These are phyloP conservation scores for Chrysosporium queenslandicum DNA, from an alignment of 2,329 filamentous ascomycete species.

Conservation along the genomic window DNA sequence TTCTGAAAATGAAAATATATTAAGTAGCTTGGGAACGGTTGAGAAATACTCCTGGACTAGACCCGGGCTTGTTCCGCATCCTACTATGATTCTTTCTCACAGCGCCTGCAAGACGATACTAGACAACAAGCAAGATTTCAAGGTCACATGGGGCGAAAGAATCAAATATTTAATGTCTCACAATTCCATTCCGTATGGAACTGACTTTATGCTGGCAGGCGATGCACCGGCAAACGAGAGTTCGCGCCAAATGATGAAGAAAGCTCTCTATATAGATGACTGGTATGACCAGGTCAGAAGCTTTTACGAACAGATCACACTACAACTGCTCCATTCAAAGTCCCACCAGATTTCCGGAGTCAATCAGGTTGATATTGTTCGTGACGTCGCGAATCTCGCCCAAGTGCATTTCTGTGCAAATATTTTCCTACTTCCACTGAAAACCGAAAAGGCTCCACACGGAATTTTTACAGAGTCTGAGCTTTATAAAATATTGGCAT, in stretches of 20 bases:
- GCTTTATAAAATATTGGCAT: conserved; percentile 42
- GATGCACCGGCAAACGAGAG: conserved; percentile 16
- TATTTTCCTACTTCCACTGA: conserved; percentile 22
- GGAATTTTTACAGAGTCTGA: conserved; percentile 44
- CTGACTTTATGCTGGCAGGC: conserved; percentile 20
- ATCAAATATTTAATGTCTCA: conserved; percentile 17
- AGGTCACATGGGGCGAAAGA: conserved; percentile 20
- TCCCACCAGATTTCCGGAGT: conserved; percentile 39
- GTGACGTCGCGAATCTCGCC: conserved; percentile 21
- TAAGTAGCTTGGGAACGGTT: conserved; percentile 17
- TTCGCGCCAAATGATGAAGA: conserved; percentile 18
- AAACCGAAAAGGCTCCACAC: conserved; percentile 20
- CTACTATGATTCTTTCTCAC: conserved; percentile 15
- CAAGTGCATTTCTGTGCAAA: conserved; percentile 22
- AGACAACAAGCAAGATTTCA: conserved; percentile 20
- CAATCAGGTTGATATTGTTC: conserved; percentile 21
- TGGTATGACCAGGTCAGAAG: conserved; percentile 16
- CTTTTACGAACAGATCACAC: conserved; percentile 18
- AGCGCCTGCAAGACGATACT: conserved; percentile 17
- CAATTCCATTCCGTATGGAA: conserved; percentile 18
- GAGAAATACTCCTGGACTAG: conserved; percentile 20
- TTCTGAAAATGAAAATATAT: conserved; percentile 22
- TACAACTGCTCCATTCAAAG: conserved; percentile 21
- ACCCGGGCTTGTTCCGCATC: conserved; percentile 13
- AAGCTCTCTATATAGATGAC: conserved; percentile 17